Evolutionary conservation across 2,329 filamentous ascomycete species (phyloP).

Genomic region (Apiospora arundinis): DNA sequence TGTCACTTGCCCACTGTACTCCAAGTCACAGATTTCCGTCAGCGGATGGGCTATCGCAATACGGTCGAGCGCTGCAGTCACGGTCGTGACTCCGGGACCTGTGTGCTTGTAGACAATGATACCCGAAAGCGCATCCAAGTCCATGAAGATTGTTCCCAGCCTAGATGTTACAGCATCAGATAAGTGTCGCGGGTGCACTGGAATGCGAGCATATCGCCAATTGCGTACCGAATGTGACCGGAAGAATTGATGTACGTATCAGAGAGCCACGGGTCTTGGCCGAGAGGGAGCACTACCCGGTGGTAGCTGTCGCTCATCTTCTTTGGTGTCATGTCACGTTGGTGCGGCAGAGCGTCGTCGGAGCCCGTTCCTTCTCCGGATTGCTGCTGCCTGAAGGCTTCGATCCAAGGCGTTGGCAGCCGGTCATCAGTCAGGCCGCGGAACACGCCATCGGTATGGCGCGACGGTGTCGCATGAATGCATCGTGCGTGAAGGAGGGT

Average conservation of each 20-base stretch:
- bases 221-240: slow-evolving; percentile 70
- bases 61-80: slow-evolving; percentile 56
- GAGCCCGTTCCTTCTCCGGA: slow-evolving; percentile 42
- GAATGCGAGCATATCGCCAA: slow-evolving; percentile 42
- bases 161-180: slow-evolving; percentile 41
- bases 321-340: slow-evolving; percentile 67
- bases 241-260: slow-evolving; percentile 80
- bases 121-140: slow-evolving; percentile 78
- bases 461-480: slow-evolving; percentile 33
- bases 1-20: slow-evolving; percentile 67
- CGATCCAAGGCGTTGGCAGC: slow-evolving; percentile 67
- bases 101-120: slow-evolving; percentile 76
- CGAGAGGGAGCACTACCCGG: slow-evolving; percentile 71
- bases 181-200: slow-evolving; percentile 14
- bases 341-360: slow-evolving; percentile 36
- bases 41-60: slow-evolving; percentile 71
- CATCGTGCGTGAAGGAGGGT: slow-evolving; percentile 26
- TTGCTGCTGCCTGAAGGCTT: slow-evolving; percentile 65
- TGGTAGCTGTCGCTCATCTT: slow-evolving; percentile 76
- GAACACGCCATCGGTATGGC: slow-evolving; percentile 46
- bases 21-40: slow-evolving; percentile 79
- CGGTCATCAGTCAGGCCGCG: slow-evolving; percentile 43
- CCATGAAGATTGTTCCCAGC: slow-evolving; percentile 78
- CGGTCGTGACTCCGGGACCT: slow-evolving; percentile 59
- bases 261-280: slow-evolving; percentile 76